Conservation (phyloP, 2,329 filamentous ascomycete species). For the Ustulina deusta region DNA sequence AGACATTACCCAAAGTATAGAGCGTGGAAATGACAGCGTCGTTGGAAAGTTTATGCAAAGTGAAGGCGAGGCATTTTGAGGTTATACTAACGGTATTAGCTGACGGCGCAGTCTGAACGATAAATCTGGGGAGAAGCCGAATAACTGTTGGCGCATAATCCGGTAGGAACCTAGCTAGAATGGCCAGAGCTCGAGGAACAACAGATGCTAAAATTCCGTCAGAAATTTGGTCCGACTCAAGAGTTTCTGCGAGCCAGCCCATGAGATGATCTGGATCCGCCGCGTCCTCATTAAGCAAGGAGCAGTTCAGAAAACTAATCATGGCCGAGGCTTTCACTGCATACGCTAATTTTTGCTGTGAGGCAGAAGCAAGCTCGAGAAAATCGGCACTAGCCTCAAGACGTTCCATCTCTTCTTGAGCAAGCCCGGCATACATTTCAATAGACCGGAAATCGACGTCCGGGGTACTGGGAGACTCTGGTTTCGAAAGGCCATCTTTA, state of each 20-base stretch:
- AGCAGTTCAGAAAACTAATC: slow-evolving; percentile 86
- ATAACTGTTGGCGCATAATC: slow-evolving; percentile 80
- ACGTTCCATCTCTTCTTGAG: slow-evolving; percentile 84
- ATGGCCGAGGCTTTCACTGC: slow-evolving; percentile 86
- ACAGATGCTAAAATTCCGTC: slow-evolving; percentile 81
- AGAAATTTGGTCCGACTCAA: slow-evolving; percentile 84
- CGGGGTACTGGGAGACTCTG: slow-evolving; percentile 55
- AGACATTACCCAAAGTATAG: slow-evolving; percentile 94
- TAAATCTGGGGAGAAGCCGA: slow-evolving; percentile 83
- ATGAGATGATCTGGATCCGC: slow-evolving; percentile 84
- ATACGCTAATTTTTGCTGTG: slow-evolving; percentile 87
- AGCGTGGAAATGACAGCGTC: slow-evolving; percentile 95
- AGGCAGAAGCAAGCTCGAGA: slow-evolving; percentile 83
- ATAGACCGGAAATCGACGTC: slow-evolving; percentile 68
- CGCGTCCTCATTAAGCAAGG: slow-evolving; percentile 82
- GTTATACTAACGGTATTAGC: slow-evolving; percentile 78
- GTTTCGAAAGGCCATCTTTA: slow-evolving; percentile 61
- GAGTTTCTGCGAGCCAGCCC: slow-evolving; percentile 85
- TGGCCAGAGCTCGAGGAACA: slow-evolving; percentile 83
- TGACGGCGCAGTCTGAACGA: slow-evolving; percentile 83
- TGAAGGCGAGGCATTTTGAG: slow-evolving; percentile 84
- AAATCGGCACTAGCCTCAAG: slow-evolving; percentile 93
- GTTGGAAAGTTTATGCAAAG: slow-evolving; percentile 85
- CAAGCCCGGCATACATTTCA: slow-evolving; percentile 76
- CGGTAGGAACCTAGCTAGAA: slow-evolving; percentile 81